Percentiles rank a stretch among this genome's conserved stretches.
Evolutionary conservation across 371 early-diverging fungal species (phyloP).

Genomic region (Apophysomyces sp.): DNA sequence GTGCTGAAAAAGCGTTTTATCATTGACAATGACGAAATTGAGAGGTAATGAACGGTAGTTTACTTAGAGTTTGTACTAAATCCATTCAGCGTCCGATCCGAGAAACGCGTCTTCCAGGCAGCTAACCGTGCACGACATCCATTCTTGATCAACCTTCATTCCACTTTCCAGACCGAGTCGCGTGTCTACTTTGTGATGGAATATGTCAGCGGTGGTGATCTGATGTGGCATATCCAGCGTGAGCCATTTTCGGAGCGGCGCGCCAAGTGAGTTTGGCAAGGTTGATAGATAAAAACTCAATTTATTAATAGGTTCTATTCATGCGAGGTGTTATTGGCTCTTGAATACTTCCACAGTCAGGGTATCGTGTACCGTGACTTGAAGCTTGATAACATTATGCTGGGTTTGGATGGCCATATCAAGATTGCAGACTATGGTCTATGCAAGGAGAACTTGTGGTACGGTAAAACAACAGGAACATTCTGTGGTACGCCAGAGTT

Average conservation of each 20-base stretch:
- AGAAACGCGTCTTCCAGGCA: constrained; percentile 91
- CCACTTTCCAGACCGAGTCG: constrained; percentile 93
- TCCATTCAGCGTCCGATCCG: constrained; percentile 71
- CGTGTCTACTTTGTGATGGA: constrained; percentile 99
- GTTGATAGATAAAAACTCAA: not conserved
- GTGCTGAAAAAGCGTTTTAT: constrained; percentile 97
- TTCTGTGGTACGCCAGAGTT: constrained; percentile 94
- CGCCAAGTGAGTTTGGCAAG: constrained; percentile 60
- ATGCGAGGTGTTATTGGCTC: constrained; percentile 93
- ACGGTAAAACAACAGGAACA: constrained; percentile 69
- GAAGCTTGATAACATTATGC: constrained; percentile 49
- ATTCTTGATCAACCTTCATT: constrained; percentile 97
- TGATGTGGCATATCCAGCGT: constrained; percentile 97
- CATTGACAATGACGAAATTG: constrained; percentile 92
- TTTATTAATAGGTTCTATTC: constrained; percentile 80
- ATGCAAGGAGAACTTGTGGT: constrained; percentile 56
- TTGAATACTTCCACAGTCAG: constrained; percentile 64
- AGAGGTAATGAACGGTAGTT: constrained; percentile 42
- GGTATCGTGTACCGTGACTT: constrained; percentile 53
- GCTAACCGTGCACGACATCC: constrained; percentile 92
- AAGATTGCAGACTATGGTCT: constrained; percentile 98
- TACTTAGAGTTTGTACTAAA: not conserved
- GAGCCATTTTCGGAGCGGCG: constrained; percentile 84
- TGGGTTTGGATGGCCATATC: constrained; percentile 90
- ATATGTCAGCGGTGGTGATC: constrained; percentile 98